Evolutionary conservation across 805 yeast genomes (phyloP), one percentile per base, ranked within the genome.

Genomic region (Saccharomyces jurei): DNA sequence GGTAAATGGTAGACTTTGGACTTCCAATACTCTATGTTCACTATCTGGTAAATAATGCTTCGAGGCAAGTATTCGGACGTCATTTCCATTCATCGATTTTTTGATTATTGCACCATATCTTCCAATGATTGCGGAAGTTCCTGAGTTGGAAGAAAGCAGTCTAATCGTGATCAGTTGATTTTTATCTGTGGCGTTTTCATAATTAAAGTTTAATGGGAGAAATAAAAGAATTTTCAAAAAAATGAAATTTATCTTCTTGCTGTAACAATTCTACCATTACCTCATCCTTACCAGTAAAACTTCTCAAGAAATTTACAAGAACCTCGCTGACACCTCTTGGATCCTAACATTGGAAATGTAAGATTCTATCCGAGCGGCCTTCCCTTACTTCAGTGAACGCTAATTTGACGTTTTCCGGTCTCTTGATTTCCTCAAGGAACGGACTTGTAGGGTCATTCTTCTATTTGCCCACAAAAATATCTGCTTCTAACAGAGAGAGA

Each of bases 51-150:
- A 77, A 65, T 82, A 84, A 51, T 86, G 89, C 65, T 87, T 89
- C 29, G 94, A 84, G n/a, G 95, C 96, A 55, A 87, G 87, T 80
- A 89, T 84, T 65, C 85, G 83, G 52, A 89, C 86, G 51, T 77
- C 71, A 67, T 74, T 81, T 29, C 71, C 71, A 56, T 81, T 82
- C 28, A 56, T 54, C 57, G 89, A 79, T 48, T 83, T 77, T 73
- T 87, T 88, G 64, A 90, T 88, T 65, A 89, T 78, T 4, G 76
- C 72, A 50, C 96, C 96, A 58, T 81, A 86, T 56, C 86, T 81
- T 50, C 96, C 96, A 66, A 89, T 88, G 47, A 89, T 77, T 6
- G 94, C 82, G 41, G 96, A 96, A 82, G 89, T 84, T 68, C 88
- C 96, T 51, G 83, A 77, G 69, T 89, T 88, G 47, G 96, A 91